Evolutionary conservation across 2,329 filamentous ascomycete species (phyloP).

Genomic region (Arthrobotrys megalospora): DNA sequence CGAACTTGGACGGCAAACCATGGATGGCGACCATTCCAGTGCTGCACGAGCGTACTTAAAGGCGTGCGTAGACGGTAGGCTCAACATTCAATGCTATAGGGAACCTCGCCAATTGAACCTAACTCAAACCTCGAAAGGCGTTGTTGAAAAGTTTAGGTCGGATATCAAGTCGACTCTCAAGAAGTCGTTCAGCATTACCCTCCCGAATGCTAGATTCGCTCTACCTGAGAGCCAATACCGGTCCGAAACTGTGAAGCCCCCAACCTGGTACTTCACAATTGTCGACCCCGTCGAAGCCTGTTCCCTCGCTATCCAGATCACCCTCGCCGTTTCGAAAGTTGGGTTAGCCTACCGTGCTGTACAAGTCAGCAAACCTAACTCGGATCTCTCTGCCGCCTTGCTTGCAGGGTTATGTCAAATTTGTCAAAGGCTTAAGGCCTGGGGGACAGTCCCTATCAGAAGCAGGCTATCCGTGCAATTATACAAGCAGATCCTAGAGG

Average conservation of each 20-base stretch:
- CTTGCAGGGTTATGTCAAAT: slow-evolving; percentile 40
- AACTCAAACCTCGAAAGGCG: slow-evolving; percentile 22
- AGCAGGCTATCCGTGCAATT: slow-evolving; percentile 42
- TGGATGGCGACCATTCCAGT: slow-evolving; percentile 43
- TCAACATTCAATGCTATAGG: neutral
- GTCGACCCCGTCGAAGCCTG: slow-evolving; percentile 48
- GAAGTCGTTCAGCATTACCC: slow-evolving; percentile 39
- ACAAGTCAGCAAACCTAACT: slow-evolving; percentile 39
- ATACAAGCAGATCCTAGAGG: slow-evolving; percentile 50
- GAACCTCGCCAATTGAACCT: neutral
- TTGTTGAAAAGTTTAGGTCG: slow-evolving; percentile 41
- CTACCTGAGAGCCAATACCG: slow-evolving; percentile 1
- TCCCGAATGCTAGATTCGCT: slow-evolving; percentile 25
- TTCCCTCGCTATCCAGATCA: slow-evolving; percentile 49
- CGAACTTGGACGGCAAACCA: slow-evolving; percentile 43
- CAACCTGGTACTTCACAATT: slow-evolving; percentile 23
- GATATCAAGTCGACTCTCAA: slow-evolving; percentile 55
- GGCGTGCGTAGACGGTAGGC: slow-evolving; percentile 55
- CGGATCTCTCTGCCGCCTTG: slow-evolving; percentile 28
- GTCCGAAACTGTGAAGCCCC: neutral
- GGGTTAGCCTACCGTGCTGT: slow-evolving; percentile 27
- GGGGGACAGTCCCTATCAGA: slow-evolving; percentile 30
- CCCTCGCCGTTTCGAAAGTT: slow-evolving; percentile 33
- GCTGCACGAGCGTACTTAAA: slow-evolving; percentile 31
- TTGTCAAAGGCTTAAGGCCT: slow-evolving; percentile 41